Base-by-base conservation (phyloP, 139 green algal species). In the Trebouxia sp. region DNA sequence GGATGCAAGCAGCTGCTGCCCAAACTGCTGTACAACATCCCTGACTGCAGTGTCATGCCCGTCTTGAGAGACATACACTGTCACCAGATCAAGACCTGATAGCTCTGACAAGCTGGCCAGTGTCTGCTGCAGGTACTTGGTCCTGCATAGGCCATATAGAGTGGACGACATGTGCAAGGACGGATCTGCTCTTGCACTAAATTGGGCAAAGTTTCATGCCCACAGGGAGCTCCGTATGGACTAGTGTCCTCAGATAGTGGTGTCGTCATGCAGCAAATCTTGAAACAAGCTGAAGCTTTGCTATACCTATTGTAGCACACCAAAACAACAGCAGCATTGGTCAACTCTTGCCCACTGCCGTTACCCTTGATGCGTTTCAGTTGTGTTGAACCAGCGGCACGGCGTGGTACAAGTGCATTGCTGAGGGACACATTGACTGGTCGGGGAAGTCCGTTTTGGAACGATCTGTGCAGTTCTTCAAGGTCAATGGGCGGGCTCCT, bases 51-150 rank as follows among this genome's bases (percentile, higher is more conserved):
- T 5, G 20, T 78, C 26, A 17, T 83, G 35, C 20, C 78, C 82
- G 56, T 87, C 86, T 79, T 90, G 86, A 30, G 80, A 86, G 8
- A 89, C 51, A 37, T 89, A 89, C 0, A 89, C 65, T 20, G 48
- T 65, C 50, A 83, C 75, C 15, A 45, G 50, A 32, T 84, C 38
- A 26, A 89, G 80, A 12, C 83, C 86, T 32, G 22, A 26, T 37
- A 89, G 74, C 3, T 32, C 39, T 47, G 62, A 37, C 35, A 89
- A 62, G 10, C 78, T 85, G 15, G 72, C 51, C 45, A 89, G 78
- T 38, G 83, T 89, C 55, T 74, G 35, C 42, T 85, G 66, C 8
- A 89, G 69, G 45, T 85, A 85, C 30, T 58, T 28, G 6, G 65
- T 41, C 72, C 72, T 84, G 80, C 28, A 42, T n/a, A n/a, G n/a